phyloP scores from a whole-genome alignment of 2,329 filamentous ascomycete species.

The Dactylellina cionopaga region DNA sequence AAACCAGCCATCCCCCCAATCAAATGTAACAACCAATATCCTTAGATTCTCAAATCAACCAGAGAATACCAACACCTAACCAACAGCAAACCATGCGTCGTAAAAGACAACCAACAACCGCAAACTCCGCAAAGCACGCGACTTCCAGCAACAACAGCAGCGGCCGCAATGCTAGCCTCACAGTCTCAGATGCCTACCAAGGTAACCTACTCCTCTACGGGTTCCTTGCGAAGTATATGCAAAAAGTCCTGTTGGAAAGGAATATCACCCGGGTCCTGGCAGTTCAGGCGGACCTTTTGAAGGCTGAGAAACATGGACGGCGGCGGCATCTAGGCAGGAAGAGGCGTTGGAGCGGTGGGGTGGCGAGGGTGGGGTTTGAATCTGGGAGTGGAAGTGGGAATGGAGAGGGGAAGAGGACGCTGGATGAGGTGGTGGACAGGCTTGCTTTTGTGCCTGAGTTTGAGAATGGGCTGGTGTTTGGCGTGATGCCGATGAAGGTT shows the following conservation, averaged over 20 bases:
- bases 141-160: neutral
- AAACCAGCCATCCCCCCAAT: too few relatives aligned
- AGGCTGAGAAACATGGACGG: conserved; percentile 19
- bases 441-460: conserved; percentile 17
- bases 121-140: neutral
- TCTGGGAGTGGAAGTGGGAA: neutral
- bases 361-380: too few relatives aligned
- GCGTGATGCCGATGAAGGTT: conserved; percentile 3
- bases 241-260: conserved; percentile 21
- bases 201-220: conserved; percentile 19
- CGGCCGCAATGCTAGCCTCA: neutral
- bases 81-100: neutral
- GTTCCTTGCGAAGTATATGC: conserved; percentile 7
- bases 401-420: neutral
- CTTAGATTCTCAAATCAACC: too few relatives aligned
- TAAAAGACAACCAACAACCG: neutral
- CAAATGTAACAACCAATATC: too few relatives aligned
- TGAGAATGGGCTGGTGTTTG: conserved; percentile 14
- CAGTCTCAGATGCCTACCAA: conserved; percentile 17
- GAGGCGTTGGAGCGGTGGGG: neutral
- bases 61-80: too few relatives aligned
- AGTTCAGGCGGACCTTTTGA: conserved; percentile 6
- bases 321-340: neutral
- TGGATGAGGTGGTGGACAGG: conserved; percentile 1
- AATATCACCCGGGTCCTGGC: conserved; percentile 16